phyloP scores from a whole-genome alignment of 2,329 filamentous ascomycete genomes.

The Botrytis porri region DNA sequence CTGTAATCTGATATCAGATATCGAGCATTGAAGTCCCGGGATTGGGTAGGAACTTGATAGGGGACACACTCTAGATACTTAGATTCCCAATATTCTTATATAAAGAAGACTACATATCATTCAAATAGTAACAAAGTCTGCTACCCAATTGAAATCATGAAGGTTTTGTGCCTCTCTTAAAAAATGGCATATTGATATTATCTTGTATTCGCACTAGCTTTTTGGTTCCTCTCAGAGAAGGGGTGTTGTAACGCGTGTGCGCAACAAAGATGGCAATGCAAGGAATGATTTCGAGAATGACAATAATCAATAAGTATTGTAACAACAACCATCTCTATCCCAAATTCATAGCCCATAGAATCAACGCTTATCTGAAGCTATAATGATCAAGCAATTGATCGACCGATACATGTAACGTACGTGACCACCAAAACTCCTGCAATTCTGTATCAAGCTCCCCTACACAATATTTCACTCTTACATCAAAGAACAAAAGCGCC shows the following conservation, averaged over 20 bases:
- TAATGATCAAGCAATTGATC: background rate
- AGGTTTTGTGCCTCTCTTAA: rapidly evolving
- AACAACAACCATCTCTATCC: too few relatives aligned
- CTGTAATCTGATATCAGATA: background rate
- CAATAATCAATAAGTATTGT: too few relatives aligned
- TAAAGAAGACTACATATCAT: background rate
- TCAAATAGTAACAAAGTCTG: background rate
- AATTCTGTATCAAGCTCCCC: too few relatives aligned
- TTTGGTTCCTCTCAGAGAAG: rapidly evolving
- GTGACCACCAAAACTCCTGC: too few relatives aligned
- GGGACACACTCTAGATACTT: background rate
- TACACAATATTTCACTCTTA: too few relatives aligned
- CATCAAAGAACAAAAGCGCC: too few relatives aligned
- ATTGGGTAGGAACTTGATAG: too few relatives aligned
- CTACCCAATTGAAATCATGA: rapidly evolving
- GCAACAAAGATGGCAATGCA: background rate
- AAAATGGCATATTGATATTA: background rate
- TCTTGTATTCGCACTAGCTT: background rate
- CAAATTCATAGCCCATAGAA: background rate
- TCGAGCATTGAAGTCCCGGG: background rate
- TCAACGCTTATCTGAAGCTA: background rate
- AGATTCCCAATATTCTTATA: background rate
- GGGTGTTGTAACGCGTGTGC: background rate
- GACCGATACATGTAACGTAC: too few relatives aligned
- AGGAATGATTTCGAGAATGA: background rate